phyloP scores from a whole-genome alignment of 352 stramenopile species.

The Salisapilia sapeloensis region DNA sequence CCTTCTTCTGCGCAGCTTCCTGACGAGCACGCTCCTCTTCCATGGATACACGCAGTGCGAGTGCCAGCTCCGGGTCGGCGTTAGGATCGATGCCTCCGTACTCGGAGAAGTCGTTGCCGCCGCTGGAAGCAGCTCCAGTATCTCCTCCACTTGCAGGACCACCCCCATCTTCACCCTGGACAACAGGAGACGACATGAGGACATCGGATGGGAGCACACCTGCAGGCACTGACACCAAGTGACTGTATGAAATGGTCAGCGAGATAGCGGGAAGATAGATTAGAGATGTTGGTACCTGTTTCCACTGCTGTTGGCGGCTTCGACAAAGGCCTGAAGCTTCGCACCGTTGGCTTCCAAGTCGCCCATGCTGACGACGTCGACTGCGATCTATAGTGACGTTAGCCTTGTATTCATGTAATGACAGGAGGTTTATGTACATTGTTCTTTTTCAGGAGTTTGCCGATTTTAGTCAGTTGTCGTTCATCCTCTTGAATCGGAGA shows the following conservation, averaged over 20 bases:
- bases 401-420: constrained; percentile 1
- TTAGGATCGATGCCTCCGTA: constrained; percentile 95
- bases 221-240: constrained; percentile 93
- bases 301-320: constrained; percentile 88
- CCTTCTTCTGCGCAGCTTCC: constrained; percentile 85
- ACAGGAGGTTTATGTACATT: constrained; percentile 50
- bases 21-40: constrained; percentile 95
- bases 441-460: constrained; percentile 98
- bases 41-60: constrained; percentile 96
- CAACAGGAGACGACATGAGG: constrained; percentile 89
- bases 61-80: constrained; percentile 96
- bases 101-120: constrained; percentile 76
- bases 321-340: constrained; percentile 84
- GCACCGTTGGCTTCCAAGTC: constrained; percentile 84
- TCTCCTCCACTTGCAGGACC: constrained; percentile 13
- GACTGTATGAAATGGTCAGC: constrained; percentile 11
- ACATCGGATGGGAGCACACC: constrained; percentile 96
- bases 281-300: constrained; percentile 22
- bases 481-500: constrained; percentile 86
- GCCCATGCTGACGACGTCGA: constrained; percentile 96
- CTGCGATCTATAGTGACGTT: constrained; percentile 80
- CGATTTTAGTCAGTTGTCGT: constrained; percentile 87
- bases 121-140: constrained; percentile 9
- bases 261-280: constrained; percentile 1
- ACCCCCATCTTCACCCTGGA: constrained; percentile 76